Evolutionary conservation across 805 yeast species (phyloP), one percentile per base, ranked within the genome.

Genomic region (Ogataea degrootiae): DNA sequence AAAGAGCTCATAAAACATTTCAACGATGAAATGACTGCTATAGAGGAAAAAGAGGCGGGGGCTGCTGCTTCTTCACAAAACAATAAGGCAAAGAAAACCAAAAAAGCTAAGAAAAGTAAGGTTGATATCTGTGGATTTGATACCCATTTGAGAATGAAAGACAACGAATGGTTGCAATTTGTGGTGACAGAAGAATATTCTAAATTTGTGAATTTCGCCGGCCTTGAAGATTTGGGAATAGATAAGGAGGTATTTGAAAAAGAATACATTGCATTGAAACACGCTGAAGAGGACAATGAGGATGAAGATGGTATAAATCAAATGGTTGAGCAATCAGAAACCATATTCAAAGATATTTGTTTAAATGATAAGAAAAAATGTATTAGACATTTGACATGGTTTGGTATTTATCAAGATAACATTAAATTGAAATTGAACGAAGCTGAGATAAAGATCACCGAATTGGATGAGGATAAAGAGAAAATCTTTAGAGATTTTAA

Each of bases 101-200:
- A 53, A 33, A 55, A 55, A 41, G 45, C 52, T 17, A 55, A 58
- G 16, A 54, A 49, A 37, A n/a, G 45, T 11, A 66, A 63, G 48
- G 48, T 71, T 23, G 84, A 80, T 37, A 63, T 80, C 4, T 82
- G 87, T 62, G 81, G 81, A 11, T 81, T 69, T 57, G 78, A 79
- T 47, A 26, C 48, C 6, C 39, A 47, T 15, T 45, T 65, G 21
- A 37, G 47, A n/a, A 40, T 57, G 7, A 36, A 42, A n/a, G 57
- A 56, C 15, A 35, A 36, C 4, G 49, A 55, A 23, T 66, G 69
- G 69, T 6, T 16, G 6, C 43, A 46, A 1, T 61, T 55, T 37
- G 43, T 41, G 5, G 37, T 49, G 4, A 38, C 56, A 3, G 54
- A 54, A 2, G 54, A 45, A 14, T 53, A 47, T 31, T 23, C 42